A percentile compares a stretch with the other conserved stretches of the same genome.
phyloP scores from a whole-genome alignment of 495 filamentous ascomycete species.

The Neurospora africana region DNA sequence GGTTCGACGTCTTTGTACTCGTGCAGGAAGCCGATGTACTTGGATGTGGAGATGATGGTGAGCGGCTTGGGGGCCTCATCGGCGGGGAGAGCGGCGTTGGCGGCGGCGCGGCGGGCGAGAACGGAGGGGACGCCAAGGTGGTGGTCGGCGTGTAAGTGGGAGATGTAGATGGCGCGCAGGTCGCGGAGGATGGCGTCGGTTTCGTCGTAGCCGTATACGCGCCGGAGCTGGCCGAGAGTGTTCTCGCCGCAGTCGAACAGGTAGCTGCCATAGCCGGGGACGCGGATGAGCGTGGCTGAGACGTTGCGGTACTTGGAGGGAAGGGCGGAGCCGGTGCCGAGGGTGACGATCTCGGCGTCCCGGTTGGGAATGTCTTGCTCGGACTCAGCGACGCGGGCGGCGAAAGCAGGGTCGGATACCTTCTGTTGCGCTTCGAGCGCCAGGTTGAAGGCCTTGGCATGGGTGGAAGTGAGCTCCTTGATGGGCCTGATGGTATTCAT shows the following conservation, averaged over 20 bases:
- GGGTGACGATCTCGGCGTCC: slow-evolving; percentile 70
- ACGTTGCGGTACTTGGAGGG: slow-evolving; percentile 95
- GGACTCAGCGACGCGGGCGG: slow-evolving; percentile 25
- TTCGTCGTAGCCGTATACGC: slow-evolving; percentile 53
- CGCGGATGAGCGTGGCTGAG: slow-evolving; percentile 71
- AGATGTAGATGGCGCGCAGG: slow-evolving; percentile 83
- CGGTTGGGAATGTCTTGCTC: slow-evolving; percentile 51
- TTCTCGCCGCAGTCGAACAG: slow-evolving; percentile 88
- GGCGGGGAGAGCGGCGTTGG: slow-evolving; percentile 10
- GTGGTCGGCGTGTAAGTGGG: slow-evolving; percentile 92
- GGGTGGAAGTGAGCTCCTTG: slow-evolving; percentile 20
- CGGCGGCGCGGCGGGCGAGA: slow-evolving; percentile 57
- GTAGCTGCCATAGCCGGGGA: slow-evolving; percentile 75
- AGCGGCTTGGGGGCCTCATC: slow-evolving; percentile 28
- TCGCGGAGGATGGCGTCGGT: slow-evolving; percentile 61
- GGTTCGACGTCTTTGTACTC: slow-evolving; percentile 75
- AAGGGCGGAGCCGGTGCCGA: slow-evolving; percentile 81
- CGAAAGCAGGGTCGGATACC: slow-evolving; percentile 29
- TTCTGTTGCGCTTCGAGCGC: slow-evolving; percentile 36
- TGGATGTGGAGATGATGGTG: slow-evolving; percentile 16
- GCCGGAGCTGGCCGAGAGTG: slow-evolving; percentile 81
- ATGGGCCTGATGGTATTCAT: slow-evolving; percentile 43
- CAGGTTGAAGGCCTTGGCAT: slow-evolving; percentile 38
- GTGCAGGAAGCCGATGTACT: slow-evolving; percentile 60
- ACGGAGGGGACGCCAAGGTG: slow-evolving; percentile 74